Conservation (phyloP, 2,329 filamentous ascomycete species). For the Didymella glomerata region DNA sequence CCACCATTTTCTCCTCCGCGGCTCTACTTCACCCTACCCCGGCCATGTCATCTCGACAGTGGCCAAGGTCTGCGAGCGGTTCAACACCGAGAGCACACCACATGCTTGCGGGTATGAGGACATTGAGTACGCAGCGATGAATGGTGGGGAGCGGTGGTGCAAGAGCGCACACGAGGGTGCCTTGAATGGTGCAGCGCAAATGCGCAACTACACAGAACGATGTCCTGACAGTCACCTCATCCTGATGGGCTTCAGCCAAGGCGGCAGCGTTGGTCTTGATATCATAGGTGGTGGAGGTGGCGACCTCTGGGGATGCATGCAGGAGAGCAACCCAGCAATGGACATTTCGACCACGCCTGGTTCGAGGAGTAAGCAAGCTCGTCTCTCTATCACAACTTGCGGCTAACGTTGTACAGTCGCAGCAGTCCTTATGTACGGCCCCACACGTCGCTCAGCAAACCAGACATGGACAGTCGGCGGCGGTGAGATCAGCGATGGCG, state of each 20-base stretch:
- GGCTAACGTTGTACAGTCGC: conserved; percentile 31
- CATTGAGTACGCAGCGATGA: conserved; percentile 38
- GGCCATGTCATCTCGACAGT: conserved; percentile 40
- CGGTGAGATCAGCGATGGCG: conserved; percentile 33
- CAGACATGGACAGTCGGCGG: conserved; percentile 35
- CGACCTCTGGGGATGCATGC: conserved; percentile 36
- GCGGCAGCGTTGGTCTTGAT: conserved; percentile 37
- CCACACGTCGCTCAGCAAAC: conserved; percentile 38
- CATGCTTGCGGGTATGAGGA: conserved; percentile 41
- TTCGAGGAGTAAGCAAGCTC: conserved; percentile 27
- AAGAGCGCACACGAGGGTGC: conserved; percentile 39
- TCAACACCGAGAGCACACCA: conserved; percentile 35
- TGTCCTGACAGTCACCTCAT: conserved; percentile 41
- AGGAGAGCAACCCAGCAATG: conserved; percentile 35
- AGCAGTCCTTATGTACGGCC: conserved; percentile 36
- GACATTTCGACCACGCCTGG: conserved; percentile 32
- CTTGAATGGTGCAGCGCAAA: conserved; percentile 36
- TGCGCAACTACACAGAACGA: conserved; percentile 39
- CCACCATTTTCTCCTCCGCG: conserved; percentile 39
- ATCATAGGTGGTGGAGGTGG: conserved; percentile 40
- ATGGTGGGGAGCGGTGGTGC: conserved; percentile 38
- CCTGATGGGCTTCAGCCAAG: conserved; percentile 41
- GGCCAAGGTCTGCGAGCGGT: conserved; percentile 35
- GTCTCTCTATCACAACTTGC: background rate
- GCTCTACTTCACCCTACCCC: conserved; percentile 40